Percentiles rank a stretch among this genome's conserved stretches.
Evolutionary conservation across 1,139 yeast species (phyloP).

Genomic region (Blastobotrys petasosporus): DNA sequence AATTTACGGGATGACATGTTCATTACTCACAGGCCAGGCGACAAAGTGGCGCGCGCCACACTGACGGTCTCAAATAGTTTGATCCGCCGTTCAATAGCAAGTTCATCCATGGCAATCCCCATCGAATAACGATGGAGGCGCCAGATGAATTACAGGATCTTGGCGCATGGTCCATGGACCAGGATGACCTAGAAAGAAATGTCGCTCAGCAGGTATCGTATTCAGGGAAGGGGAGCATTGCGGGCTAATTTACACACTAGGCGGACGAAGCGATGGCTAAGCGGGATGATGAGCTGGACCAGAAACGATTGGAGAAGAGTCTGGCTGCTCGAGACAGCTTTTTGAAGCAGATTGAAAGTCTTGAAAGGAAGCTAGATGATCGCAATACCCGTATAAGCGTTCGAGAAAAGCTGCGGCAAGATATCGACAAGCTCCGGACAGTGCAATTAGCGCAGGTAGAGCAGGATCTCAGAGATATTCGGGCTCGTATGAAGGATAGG

Average conservation of each 20-base stretch:
- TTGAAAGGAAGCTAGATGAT: constrained; percentile 46
- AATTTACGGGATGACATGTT: background rate
- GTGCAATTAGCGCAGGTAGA: constrained; percentile 50
- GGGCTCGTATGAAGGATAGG: constrained; percentile 41
- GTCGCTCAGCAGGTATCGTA: constrained; percentile 45
- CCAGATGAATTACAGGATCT: constrained; percentile 23
- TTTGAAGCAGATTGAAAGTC: constrained; percentile 39
- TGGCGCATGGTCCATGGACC: constrained; percentile 47
- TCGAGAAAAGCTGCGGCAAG: constrained; percentile 48
- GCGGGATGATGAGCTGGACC: constrained; percentile 68
- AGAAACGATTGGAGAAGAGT: constrained; percentile 65
- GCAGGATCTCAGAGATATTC: constrained; percentile 63
- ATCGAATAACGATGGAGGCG: constrained; percentile 1
- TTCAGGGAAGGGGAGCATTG: constrained; percentile 1
- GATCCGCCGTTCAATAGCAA: background rate
- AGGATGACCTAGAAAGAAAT: constrained; percentile 62
- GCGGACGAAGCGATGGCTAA: constrained; percentile 59
- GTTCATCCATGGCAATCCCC: too few relatives aligned
- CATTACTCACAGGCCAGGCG: too few relatives aligned
- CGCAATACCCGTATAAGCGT: constrained; percentile 64
- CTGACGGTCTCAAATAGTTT: too few relatives aligned
- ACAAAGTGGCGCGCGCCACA: too few relatives aligned
- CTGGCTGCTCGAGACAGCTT: constrained; percentile 38
- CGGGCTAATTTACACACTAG: constrained; percentile 25
- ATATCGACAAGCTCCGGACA: constrained; percentile 47